Conservation (phyloP, 805 yeast species). For the Ogataea pignaliae region DNA sequence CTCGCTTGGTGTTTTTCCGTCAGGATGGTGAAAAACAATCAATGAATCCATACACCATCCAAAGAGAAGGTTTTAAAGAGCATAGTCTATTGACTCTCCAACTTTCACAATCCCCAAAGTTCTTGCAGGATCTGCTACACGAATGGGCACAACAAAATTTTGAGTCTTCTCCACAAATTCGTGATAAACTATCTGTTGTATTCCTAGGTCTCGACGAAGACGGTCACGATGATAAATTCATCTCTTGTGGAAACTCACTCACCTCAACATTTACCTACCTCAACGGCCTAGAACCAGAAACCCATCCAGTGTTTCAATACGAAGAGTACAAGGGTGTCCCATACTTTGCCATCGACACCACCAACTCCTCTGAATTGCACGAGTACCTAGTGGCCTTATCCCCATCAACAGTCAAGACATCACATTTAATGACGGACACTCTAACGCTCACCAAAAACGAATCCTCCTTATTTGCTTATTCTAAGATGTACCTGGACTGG, state of each 20-base stretch:
- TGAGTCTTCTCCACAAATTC: slow-evolving; percentile 1
- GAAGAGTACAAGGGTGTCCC: slow-evolving; percentile 58
- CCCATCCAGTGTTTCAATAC: slow-evolving; percentile 8
- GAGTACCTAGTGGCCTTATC: slow-evolving; percentile 6
- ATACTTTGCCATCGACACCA: slow-evolving; percentile 57
- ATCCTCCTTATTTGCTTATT: slow-evolving; percentile 74
- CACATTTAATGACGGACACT: slow-evolving; percentile 16
- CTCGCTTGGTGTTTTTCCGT: slow-evolving; percentile 46
- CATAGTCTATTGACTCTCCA: slow-evolving; percentile 11
- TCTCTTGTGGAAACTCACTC: slow-evolving; percentile 18
- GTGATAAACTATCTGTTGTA: slow-evolving; percentile 28
- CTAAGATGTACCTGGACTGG: slow-evolving; percentile 85
- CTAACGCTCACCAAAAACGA: slow-evolving; percentile 33
- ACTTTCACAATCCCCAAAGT: slow-evolving; percentile 8
- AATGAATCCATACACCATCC: slow-evolving; percentile 16
- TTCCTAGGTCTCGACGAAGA: slow-evolving; percentile 49
- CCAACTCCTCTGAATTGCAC: slow-evolving; percentile 23
- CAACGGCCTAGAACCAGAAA: background rate
- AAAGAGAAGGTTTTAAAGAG: background rate
- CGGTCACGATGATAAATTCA: slow-evolving; percentile 18
- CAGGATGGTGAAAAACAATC: slow-evolving; percentile 22
- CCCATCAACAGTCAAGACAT: background rate
- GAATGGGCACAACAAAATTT: slow-evolving; percentile 22
- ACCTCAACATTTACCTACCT: slow-evolving; percentile 10
- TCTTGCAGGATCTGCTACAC: slow-evolving; percentile 9